Conservation (phyloP, 352 stramenopile genomes). For the Aphanomyces cochlioides region DNA sequence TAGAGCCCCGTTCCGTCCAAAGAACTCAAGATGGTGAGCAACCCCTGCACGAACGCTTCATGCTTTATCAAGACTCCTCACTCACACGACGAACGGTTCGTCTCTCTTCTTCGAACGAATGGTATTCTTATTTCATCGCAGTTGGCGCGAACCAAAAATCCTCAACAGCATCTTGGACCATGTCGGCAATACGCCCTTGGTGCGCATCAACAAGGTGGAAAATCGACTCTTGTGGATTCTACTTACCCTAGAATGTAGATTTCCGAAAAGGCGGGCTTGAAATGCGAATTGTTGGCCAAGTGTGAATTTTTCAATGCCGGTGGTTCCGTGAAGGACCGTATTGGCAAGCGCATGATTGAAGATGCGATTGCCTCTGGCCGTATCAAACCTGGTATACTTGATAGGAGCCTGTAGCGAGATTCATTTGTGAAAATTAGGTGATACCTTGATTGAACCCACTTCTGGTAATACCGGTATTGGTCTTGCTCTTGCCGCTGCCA, state of each 20-base stretch:
- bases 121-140: constrained; percentile 14
- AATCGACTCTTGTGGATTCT: not conserved
- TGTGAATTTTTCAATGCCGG: constrained; percentile 95
- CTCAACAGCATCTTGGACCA: constrained; percentile 91
- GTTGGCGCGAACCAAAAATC: constrained; percentile 69
- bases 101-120: not conserved
- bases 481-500: constrained; percentile 93
- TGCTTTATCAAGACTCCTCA: constrained; percentile 30
- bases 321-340: constrained; percentile 86
- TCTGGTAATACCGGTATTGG: constrained; percentile 97
- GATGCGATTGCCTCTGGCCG: constrained; percentile 84
- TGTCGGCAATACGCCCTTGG: constrained; percentile 93
- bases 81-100: constrained; percentile 23
- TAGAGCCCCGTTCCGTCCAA: not conserved
- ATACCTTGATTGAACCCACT: constrained; percentile 95
- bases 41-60: constrained; percentile 17
- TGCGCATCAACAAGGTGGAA: constrained; percentile 81
- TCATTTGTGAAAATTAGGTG: constrained; percentile 33
- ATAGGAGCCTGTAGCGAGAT: no score
- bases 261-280: constrained; percentile 57
- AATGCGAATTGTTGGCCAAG: constrained; percentile 90
- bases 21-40: not conserved
- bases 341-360: constrained; percentile 85
- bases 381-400: constrained; percentile 68
- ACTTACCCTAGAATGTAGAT: constrained; percentile 41